Evolutionary conservation across 202 grass and related monocot species (phyloP).

Genomic region (Digitaria exilis): DNA sequence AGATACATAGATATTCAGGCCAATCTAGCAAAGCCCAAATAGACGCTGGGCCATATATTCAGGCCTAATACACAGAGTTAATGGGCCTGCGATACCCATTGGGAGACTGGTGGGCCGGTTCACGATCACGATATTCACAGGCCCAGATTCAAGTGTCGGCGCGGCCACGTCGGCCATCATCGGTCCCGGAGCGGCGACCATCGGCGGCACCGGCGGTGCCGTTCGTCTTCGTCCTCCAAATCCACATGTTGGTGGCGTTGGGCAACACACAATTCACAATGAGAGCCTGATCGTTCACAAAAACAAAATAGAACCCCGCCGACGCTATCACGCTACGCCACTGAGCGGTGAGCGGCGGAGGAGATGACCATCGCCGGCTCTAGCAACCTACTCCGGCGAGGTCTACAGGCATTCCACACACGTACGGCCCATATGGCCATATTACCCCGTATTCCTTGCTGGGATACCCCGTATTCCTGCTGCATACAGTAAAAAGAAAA

Average conservation of each 20-base stretch:
- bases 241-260: neutral
- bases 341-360: neutral
- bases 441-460: too few species aligned
- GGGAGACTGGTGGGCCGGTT: neutral
- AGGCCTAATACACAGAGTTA: neutral
- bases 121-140: neutral
- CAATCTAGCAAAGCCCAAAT: neutral
- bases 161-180: too few species aligned
- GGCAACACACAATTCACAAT: neutral
- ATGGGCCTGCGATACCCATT: neutral
- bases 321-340: neutral
- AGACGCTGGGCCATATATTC: neutral
- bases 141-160: neutral
- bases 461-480: too few species aligned
- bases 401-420: neutral
- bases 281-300: neutral
- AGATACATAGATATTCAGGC: too few species aligned
- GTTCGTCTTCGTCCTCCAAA: too few species aligned
- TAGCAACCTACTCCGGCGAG: neutral
- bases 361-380: neutral
- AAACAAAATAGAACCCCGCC: too few species aligned
- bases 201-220: too few species aligned
- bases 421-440: too few species aligned
- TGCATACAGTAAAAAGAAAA: too few species aligned
- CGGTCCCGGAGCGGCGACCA: neutral